Base-by-base conservation (phyloP, 306 rosid genomes). In the Fagus crenata region DNA sequence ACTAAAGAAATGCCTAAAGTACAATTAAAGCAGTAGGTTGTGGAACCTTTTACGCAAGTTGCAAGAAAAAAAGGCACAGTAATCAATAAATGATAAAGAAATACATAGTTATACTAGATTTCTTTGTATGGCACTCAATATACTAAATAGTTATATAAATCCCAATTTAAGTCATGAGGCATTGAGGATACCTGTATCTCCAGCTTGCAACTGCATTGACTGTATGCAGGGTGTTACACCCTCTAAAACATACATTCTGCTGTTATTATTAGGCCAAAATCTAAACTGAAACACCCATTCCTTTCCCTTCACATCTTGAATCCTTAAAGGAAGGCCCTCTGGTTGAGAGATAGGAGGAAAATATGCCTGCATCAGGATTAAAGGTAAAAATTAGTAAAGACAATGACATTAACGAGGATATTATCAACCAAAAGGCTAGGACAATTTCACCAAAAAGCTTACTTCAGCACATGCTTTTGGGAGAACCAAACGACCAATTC, bases 401-500 rank as follows among this genome's bases (percentile, higher is more conserved):
- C 43, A 68, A 75, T 39, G 75, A 43, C 7, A 7, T 11, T 33
- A 35, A 79, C 22, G 32, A 67, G 70, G 13, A 73, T 17, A 53
- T 63, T 32, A 73, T 69, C 67, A 49, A 37, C 49, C 63, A 18
- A 76, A 74, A 81, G 56, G 53, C 28, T 8, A 59, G 32, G 74
- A 64, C 49, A 32, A 73, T 73, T 46, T 63, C 53, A 53, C 39
- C 18, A 53, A 37, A 70, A 67, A 76, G 79, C 90, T 79, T 87
- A 95, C 99, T 78, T 95, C 99, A 63, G 99, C 99, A 81, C 99
- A 95, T 43, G 99, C 99, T 89, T 95, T 95, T 49, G 99, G 99
- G 82, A 95, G 91, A 80, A 95, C 97, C 84, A 95, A 78, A 73
- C 99, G 97, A 78, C 99, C 99, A 84, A 95, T 95, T 77, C 99